A percentile compares a stretch with the other conserved stretches of the same genome.
Conservation (phyloP, 192 early-diverging fungal species). For the Lunasporangiospora selenospora region DNA sequence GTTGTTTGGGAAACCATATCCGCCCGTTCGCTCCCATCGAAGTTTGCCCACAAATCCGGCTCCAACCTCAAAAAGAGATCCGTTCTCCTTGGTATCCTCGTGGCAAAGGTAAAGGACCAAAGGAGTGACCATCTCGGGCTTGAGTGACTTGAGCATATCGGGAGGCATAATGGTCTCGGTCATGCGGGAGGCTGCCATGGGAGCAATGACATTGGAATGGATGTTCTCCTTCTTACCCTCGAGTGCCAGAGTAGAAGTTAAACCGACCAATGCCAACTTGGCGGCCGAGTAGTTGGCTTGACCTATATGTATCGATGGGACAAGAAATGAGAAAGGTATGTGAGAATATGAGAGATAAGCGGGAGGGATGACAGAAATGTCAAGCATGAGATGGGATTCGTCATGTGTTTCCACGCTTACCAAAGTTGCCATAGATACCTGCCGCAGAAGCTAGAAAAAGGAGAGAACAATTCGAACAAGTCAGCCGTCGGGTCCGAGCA, state of each 20-base stretch:
- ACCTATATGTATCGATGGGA: background rate
- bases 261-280: conserved; percentile 90
- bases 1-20: conserved; percentile 93
- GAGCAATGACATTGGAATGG: conserved; percentile 93
- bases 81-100: conserved; percentile 77
- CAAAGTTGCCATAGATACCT: conserved; percentile 94
- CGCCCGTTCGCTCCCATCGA: conserved; percentile 88
- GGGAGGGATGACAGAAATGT: background rate
- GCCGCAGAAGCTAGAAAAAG: conserved; percentile 72
- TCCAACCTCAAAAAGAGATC: conserved; percentile 95
- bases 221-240: conserved; percentile 95
- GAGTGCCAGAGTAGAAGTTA: conserved; percentile 90
- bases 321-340: background rate
- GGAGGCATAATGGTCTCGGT: conserved; percentile 97
- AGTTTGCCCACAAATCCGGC: conserved; percentile 94
- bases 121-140: conserved; percentile 96
- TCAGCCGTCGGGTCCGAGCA: too few relatives aligned
- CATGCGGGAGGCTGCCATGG: conserved; percentile 97
- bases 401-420: conserved; percentile 18
- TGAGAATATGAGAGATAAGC: background rate
- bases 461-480: background rate
- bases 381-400: too few relatives aligned
- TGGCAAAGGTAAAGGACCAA: conserved; percentile 92
- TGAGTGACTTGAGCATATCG: conserved; percentile 93
- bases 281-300: conserved; percentile 89